phyloP scores from a whole-genome alignment of 2,329 filamentous ascomycete genomes.

The Coniochaeta sp. region DNA sequence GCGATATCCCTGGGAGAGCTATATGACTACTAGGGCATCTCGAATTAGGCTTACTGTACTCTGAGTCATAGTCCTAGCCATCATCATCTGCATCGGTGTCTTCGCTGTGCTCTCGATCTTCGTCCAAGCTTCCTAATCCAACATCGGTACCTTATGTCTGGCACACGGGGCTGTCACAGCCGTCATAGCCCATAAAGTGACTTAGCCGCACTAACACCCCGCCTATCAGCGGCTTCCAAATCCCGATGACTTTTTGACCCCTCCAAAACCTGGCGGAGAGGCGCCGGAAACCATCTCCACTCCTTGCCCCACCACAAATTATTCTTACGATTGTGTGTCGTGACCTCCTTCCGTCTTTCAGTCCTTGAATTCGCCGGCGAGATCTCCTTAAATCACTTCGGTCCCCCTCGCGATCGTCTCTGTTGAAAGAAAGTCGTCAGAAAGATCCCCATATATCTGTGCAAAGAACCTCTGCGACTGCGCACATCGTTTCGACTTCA shows the following conservation, averaged over 20 bases:
- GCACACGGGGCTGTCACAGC: too few species aligned
- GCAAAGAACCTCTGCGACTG: not conserved
- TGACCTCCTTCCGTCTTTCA: not conserved
- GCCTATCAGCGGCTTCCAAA: constrained; percentile 15
- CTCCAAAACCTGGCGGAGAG: not conserved
- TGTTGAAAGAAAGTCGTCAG: not conserved
- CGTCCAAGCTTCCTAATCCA: too few species aligned
- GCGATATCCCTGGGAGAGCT: too few species aligned
- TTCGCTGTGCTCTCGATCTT: too few species aligned
- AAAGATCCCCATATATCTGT: not conserved
- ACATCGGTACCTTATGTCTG: too few species aligned
- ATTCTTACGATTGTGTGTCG: not conserved
- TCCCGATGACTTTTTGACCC: constrained; percentile 11
- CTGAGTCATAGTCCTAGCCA: too few species aligned
- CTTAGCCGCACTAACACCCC: not conserved
- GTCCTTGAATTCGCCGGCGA: not conserved
- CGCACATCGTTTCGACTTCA: not conserved
- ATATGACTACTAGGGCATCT: too few species aligned
- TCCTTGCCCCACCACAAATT: constrained; percentile 11
- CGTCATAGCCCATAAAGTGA: too few species aligned
- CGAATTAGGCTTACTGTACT: too few species aligned
- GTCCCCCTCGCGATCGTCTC: not conserved
- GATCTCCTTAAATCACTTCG: not conserved
- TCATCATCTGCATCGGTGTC: too few species aligned
- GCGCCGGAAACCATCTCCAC: not conserved